A percentile compares a stretch with the other conserved stretches of the same genome.
Conservation (phyloP, 164 flowering plant species). For the Platanus orientalis region DNA sequence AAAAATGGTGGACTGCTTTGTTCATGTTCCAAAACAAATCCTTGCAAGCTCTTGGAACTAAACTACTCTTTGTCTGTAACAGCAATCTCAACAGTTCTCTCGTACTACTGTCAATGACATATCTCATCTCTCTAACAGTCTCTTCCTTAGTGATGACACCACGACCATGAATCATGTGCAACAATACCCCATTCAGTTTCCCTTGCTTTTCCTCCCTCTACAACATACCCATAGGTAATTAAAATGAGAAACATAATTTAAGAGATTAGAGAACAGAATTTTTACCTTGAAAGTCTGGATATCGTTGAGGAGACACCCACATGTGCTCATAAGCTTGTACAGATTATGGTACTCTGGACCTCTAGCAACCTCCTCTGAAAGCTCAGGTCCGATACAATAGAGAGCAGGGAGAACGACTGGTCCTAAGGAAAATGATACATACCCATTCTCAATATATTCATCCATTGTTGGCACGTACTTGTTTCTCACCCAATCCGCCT, state of each 20-base stretch:
- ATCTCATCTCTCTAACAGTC: slow-evolving; percentile 33
- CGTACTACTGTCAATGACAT: slow-evolving; percentile 26
- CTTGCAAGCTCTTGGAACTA: slow-evolving; percentile 72
- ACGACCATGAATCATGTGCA: slow-evolving; percentile 36
- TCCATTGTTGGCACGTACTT: slow-evolving; percentile 24
- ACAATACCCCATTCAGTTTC: slow-evolving; percentile 58
- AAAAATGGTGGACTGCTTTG: slow-evolving; percentile 59
- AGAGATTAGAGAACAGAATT: too few species aligned
- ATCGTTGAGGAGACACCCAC: slow-evolving; percentile 35
- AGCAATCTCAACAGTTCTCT: slow-evolving; percentile 60
- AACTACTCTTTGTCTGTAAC: slow-evolving; percentile 44
- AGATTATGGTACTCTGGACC: slow-evolving; percentile 24
- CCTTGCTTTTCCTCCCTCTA: slow-evolving; percentile 44
- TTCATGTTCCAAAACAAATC: slow-evolving; percentile 80
- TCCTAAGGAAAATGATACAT: slow-evolving; percentile 31
- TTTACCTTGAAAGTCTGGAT: slow-evolving; percentile 27
- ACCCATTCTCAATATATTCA: slow-evolving; percentile 25
- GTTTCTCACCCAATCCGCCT: slow-evolving; percentile 27
- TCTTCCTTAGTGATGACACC: slow-evolving; percentile 43
- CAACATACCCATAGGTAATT: background rate
- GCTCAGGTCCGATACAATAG: slow-evolving; percentile 26
- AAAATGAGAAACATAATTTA: too few species aligned
- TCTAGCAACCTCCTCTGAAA: slow-evolving; percentile 21
- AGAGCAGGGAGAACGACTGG: slow-evolving; percentile 29
- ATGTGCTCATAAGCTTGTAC: slow-evolving; percentile 23